phyloP scores from a whole-genome alignment of 148 eudicot genomes.

The Rhododendron williamsianum region DNA sequence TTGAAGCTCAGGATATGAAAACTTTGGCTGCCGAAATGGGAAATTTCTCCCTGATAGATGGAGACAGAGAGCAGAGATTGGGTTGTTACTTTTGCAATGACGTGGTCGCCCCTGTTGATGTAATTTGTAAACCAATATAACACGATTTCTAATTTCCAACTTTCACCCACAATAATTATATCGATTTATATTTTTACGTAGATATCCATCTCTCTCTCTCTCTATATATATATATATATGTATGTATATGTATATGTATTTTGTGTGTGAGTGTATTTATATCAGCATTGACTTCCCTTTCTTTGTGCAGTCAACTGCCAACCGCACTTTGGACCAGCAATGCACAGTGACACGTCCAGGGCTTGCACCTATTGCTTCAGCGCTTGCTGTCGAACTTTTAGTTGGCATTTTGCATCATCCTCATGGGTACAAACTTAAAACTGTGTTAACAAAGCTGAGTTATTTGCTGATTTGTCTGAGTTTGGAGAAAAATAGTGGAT shows the following conservation, averaged over 20 bases:
- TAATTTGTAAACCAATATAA: constrained; percentile 17
- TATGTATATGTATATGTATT: too few species aligned
- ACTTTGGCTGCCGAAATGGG: constrained; percentile 41
- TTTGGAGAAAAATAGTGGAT: not conserved
- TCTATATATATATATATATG: too few species aligned
- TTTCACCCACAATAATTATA: not conserved
- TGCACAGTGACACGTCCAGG: constrained; percentile 99
- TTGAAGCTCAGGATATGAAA: constrained; percentile 17
- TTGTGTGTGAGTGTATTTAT: not conserved
- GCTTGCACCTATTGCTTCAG: constrained; percentile 95
- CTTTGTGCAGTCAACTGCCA: constrained; percentile 71
- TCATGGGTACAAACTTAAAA: constrained; percentile 43
- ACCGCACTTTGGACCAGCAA: constrained; percentile 94
- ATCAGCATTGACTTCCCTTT: constrained; percentile 7
- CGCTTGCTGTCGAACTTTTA: constrained; percentile 91
- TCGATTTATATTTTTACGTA: not conserved
- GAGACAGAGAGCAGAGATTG: constrained; percentile 43
- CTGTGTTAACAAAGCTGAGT: not conserved
- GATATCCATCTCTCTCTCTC: too few species aligned
- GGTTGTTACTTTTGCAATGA: constrained; percentile 99
- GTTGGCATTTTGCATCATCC: constrained; percentile 91
- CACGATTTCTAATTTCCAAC: not conserved
- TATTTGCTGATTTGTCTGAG: not conserved
- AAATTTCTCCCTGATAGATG: constrained; percentile 33
- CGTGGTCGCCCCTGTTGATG: constrained; percentile 94